Evolutionary conservation across 306 rosid genomes (phyloP).

Genomic region (Lupinus albus): DNA sequence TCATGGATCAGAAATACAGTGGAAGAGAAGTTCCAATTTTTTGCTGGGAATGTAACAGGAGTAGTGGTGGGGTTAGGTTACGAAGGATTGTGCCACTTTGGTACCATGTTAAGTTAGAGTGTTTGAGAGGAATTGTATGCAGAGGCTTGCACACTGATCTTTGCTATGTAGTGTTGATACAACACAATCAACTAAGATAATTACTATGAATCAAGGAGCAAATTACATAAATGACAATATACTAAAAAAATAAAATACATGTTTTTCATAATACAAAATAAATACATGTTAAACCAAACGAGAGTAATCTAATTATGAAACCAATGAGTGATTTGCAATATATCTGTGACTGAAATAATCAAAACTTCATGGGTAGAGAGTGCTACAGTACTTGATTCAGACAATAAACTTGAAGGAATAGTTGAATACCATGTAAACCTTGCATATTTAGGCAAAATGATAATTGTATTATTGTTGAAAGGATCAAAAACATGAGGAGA

Average conservation of each 20-base stretch:
- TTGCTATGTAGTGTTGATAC: not conserved
- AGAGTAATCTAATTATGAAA: constrained; percentile 1
- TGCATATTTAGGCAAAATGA: not conserved
- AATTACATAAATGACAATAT: constrained; percentile 9
- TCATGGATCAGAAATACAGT: not conserved
- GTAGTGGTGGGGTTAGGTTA: not conserved
- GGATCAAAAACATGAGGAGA: constrained; percentile 6
- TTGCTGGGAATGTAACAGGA: not conserved
- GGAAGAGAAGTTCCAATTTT: not conserved
- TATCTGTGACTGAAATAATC: not conserved
- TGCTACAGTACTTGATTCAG: not conserved
- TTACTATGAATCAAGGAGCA: constrained; percentile 12
- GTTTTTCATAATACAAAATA: not conserved
- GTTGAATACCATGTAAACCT: constrained; percentile 30
- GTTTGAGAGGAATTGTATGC: not conserved
- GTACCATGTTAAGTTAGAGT: not conserved
- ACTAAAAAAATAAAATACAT: not conserved
- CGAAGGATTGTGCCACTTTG: not conserved
- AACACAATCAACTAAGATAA: no score
- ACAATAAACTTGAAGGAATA: constrained; percentile 22
- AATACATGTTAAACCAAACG: constrained; percentile 4
- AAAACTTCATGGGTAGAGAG: not conserved
- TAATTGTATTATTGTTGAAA: constrained; percentile 18
- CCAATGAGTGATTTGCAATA: constrained; percentile 25
- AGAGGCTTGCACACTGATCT: constrained; percentile 1